These are phyloP conservation scores for Neurospora sp. DNA, from an alignment of 2,329 filamentous ascomycete genomes.

Conservation along the genomic window DNA sequence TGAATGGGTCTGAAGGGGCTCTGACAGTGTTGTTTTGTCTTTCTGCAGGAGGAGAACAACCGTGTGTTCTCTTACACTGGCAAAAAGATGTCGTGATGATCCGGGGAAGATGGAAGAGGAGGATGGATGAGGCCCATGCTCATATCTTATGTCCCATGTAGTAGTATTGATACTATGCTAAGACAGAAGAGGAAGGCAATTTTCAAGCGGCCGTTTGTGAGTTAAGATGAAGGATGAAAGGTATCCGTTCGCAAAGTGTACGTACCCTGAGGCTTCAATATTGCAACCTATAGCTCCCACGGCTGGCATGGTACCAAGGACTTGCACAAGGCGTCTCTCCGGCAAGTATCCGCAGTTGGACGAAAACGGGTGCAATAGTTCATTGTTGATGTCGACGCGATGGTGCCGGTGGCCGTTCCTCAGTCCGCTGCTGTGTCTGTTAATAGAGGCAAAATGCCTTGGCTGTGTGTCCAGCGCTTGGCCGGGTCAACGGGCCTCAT, in stretches of 20 bases:
- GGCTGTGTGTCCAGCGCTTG: conserved; percentile 9
- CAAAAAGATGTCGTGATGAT: neutral
- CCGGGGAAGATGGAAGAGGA: neutral
- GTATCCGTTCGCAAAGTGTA: neutral
- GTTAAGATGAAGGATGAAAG: neutral
- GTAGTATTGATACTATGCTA: neutral
- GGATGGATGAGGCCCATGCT: neutral
- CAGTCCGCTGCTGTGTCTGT: neutral
- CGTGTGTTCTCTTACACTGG: neutral
- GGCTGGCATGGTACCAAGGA: neutral
- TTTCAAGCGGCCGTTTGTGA: neutral
- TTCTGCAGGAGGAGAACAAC: conserved; percentile 7
- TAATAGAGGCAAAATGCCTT: neutral
- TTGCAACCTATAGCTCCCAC: conserved; percentile 8
- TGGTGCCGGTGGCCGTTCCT: neutral
- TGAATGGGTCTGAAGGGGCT: conserved; percentile 6
- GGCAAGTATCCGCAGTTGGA: neutral
- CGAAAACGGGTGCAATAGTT: conserved; percentile 5
- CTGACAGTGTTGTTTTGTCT: conserved; percentile 12
- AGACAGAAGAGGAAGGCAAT: neutral
- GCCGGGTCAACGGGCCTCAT: conserved; percentile 13
- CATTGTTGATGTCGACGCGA: neutral
- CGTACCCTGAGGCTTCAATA: conserved; percentile 8
- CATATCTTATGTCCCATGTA: neutral
- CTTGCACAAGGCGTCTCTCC: neutral